Evolutionary conservation across 345 rosid species (phyloP).

Genomic region (Euphorbia tirucalli): DNA sequence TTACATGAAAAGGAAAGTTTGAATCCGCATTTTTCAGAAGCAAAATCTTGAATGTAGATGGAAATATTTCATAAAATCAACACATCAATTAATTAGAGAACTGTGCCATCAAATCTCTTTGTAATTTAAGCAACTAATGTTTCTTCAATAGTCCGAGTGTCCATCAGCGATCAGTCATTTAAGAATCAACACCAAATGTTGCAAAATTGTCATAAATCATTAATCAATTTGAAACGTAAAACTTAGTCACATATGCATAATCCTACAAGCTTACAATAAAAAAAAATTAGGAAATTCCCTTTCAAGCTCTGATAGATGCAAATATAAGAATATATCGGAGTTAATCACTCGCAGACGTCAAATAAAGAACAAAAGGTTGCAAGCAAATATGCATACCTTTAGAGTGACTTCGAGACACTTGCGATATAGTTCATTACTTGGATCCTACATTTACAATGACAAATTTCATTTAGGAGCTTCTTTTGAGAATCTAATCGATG

Average conservation of each 20-base stretch:
- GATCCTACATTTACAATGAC: conserved; percentile 16
- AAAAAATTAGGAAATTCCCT: not conserved
- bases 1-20: not conserved
- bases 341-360: not conserved
- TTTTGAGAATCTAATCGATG: not conserved
- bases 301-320: not conserved
- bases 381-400: conserved; percentile 19
- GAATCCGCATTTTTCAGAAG: not conserved
- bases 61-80: not conserved
- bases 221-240: not conserved
- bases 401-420: conserved; percentile 24
- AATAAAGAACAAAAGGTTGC: not conserved
- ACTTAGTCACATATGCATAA: not conserved
- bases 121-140: not conserved
- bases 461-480: not conserved
- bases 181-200: not conserved
- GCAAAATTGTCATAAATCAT: not conserved
- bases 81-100: not conserved
- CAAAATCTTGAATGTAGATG: not conserved
- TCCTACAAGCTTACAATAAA: not conserved
- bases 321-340: too few species aligned
- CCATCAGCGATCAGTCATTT: not conserved
- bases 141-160: not conserved
- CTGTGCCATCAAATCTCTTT: not conserved
- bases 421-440: conserved; percentile 22